Evolutionary conservation across 2,329 filamentous ascomycete species (phyloP).

Genomic region (Coniochaeta sp.): DNA sequence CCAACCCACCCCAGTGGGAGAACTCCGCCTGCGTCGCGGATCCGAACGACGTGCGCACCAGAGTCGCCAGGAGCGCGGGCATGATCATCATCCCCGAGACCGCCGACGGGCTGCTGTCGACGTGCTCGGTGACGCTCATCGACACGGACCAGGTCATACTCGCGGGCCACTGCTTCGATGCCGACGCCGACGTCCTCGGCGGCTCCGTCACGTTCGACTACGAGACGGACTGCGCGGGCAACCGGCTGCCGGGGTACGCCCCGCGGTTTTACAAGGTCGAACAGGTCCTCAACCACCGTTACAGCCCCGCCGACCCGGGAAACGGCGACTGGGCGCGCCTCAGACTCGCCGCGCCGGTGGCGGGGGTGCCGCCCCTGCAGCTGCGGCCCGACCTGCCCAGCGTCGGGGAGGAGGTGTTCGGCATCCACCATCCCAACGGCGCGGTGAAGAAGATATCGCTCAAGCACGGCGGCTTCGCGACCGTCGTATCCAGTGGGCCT

Average conservation of each 20-base stretch:
- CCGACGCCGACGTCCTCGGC: background rate
- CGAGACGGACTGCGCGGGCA: background rate
- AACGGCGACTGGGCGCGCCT: background rate
- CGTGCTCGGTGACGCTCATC: background rate
- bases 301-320: background rate
- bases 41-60: background rate
- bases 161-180: background rate
- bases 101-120: background rate
- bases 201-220: background rate
- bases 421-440: background rate
- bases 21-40: background rate
- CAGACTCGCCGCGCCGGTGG: background rate
- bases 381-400: background rate
- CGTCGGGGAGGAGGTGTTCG: background rate
- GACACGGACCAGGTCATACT: background rate
- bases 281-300: background rate
- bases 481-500: background rate
- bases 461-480: background rate
- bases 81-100: background rate
- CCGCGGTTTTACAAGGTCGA: background rate
- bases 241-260: background rate
- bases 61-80: background rate
- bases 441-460: background rate
- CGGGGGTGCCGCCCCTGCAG: background rate
- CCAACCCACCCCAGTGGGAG: background rate